Percentiles rank a stretch among this genome's conserved stretches.
These are phyloP conservation scores for Rhododendron mucronatum DNA, from an alignment of 148 eudicot species.

Conservation along the genomic window DNA sequence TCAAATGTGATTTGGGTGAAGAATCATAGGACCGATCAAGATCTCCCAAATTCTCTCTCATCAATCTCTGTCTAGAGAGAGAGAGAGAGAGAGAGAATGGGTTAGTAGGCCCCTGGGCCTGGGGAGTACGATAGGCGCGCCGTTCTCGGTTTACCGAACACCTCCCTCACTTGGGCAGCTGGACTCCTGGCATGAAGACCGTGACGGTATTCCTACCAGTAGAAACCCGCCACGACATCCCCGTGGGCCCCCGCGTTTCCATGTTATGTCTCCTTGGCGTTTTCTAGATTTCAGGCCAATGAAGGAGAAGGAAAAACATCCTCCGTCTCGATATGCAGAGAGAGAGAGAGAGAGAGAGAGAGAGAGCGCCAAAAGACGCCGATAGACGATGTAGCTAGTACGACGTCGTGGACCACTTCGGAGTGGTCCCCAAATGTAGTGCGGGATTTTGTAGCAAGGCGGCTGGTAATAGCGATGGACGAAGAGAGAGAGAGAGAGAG, in stretches of 20 bases:
- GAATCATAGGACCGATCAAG: not conserved
- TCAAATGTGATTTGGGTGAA: not conserved
- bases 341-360: not conserved
- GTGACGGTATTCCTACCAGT: not conserved
- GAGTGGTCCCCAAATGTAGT: not conserved
- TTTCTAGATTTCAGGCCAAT: not conserved
- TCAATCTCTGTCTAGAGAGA: not conserved
- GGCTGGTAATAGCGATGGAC: not conserved
- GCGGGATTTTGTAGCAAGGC: not conserved
- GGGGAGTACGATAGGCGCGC: conserved; percentile 1
- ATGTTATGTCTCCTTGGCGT: not conserved
- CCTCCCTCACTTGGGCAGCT: not conserved
- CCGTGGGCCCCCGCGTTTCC: not conserved
- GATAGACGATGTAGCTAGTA: not conserved
- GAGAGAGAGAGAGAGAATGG: not conserved
- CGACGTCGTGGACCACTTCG: not conserved
- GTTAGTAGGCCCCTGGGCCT: not conserved
- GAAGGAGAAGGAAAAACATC: not conserved
- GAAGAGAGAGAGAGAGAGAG: not conserved
- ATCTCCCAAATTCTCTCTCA: not conserved
- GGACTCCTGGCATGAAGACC: not conserved
- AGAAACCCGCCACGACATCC: not conserved
- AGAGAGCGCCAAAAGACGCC: not conserved
- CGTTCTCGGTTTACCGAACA: not conserved
- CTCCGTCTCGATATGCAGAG: not conserved